These are phyloP conservation scores for Bullera alba DNA, from an alignment of 768 basidiomycete species.

Conservation along the genomic window DNA sequence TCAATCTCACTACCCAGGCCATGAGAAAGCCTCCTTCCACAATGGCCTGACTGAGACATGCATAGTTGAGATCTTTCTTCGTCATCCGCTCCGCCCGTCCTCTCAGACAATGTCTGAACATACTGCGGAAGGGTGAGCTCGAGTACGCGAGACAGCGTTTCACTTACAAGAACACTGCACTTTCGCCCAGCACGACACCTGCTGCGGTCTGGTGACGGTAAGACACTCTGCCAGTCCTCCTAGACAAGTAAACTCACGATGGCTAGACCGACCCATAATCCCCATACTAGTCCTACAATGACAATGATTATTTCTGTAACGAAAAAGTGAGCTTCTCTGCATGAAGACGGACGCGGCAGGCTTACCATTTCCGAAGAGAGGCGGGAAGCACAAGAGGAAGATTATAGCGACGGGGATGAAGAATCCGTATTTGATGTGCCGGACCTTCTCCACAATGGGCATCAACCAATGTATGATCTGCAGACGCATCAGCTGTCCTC, in stretches of 20 bases:
- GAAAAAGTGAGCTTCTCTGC: neutral
- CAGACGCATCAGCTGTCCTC: too few species aligned
- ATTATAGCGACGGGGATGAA: conserved; percentile 56
- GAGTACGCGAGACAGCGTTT: neutral
- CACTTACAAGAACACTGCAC: conserved; percentile 77
- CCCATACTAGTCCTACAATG: conserved; percentile 85
- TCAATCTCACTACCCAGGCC: conserved; percentile 33
- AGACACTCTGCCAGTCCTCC: neutral
- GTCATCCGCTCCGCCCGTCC: conserved; percentile 70
- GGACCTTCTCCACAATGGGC: conserved; percentile 59
- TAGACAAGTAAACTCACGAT: conserved; percentile 58
- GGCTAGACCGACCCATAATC: conserved; percentile 74
- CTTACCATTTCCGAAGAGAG: conserved; percentile 76
- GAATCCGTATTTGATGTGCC: conserved; percentile 30
- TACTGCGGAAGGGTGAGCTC: conserved; percentile 40
- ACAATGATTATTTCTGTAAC: conserved; percentile 58
- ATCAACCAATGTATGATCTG: conserved; percentile 55
- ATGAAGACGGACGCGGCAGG: neutral
- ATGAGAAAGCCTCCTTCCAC: conserved; percentile 77
- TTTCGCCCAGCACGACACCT: conserved; percentile 71
- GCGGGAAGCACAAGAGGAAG: conserved; percentile 78
- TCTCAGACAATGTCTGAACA: conserved; percentile 73
- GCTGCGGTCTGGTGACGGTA: conserved; percentile 13
- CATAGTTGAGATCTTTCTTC: conserved; percentile 51
- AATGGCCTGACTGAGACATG: conserved; percentile 56